Evolutionary conservation across 2,329 filamentous ascomycete species (phyloP), one percentile per base, ranked within the genome.

Genomic region (Coccinonectria pachysandricola): DNA sequence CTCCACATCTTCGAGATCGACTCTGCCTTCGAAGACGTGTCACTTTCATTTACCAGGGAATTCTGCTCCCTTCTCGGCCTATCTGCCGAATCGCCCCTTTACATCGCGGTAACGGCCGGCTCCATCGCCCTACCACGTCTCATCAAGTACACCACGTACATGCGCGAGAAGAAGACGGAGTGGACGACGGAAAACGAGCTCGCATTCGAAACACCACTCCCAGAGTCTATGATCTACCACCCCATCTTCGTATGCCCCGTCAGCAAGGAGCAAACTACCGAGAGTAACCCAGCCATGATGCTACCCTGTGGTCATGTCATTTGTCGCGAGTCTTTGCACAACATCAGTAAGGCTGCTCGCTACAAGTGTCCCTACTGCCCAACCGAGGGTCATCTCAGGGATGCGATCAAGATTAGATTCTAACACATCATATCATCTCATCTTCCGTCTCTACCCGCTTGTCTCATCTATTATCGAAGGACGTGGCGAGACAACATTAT

Each of bases 351-450:
- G 57, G 79, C 79, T 1, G 70, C 64, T 21, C 65, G 79, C 33
- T 92, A 92, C 65, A 98, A 98, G 55, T 98, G 91, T 47, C 91
- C 91, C 0, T 98, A 98, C 51, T 98, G 91, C 49, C 91, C 91
- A 0, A 75, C 62, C 15, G 88, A 96, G 56, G 85, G 84, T 23
- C 67, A 78, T 38, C 63, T 81, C 2, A 75, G 73, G 39, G 85
- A 95, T 28, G 84, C 86, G 6, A 70, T 64, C 42, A 75, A 78
- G 50, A 79, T 91, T 22, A 74, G 75, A 26, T 54, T 86, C 23
- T 85, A 35, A 24, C 8, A 19, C n/a, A 18, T 23, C n/a, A n/a
- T n/a, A n/a, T n/a, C n/a, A n/a, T n/a, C 7, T 18, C 13, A 20
- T 14, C 12, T 11, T 8, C n/a, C n/a, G n/a, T n/a, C n/a, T n/a